Evolutionary conservation across 176 grass and related monocot species (phyloP), one percentile per base, ranked within the genome.

Genomic region (Panicum miliaceum): DNA sequence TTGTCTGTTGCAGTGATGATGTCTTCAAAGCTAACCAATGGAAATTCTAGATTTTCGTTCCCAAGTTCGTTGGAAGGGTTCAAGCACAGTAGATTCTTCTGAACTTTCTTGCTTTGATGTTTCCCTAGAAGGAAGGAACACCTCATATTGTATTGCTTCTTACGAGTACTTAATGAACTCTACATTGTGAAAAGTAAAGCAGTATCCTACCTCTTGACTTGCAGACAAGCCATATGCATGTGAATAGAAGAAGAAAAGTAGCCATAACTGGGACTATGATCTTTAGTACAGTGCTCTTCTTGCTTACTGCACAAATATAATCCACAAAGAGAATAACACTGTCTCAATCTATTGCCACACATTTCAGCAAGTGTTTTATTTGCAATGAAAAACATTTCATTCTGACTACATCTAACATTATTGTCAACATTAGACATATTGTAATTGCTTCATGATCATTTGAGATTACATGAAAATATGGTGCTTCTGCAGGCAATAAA

Each of bases 1-100:
- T 89, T 84, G 52, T 86, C 65, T 19, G 92, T 94, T 40, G 92
- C 59, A 41, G 63, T 12, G 4, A 48, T 22, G 23, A 94, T 69
- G 11, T 79, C 78, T 60, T 91, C 64, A 6, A 88, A 90, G 20
- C 41, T 48, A 41, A 93, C 11, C 25, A 64, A 73, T 52, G 84
- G 54, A 34, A 84, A 52, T 64, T 90, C 80, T 34, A 68, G 0
- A 47, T 20, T 68, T 69, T 68, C 73, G 0, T 35, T 69, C 8
- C 27, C 77, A 42, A 76, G 8, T 75, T 81, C 14, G 0, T 53
- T 38, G 71, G 77, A 89, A 27, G 26, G 6, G 14, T 42, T 62
- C 3, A 15, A 43, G n/a, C 6, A 18, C 26, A 59, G 61, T 5
- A 2, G 16, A 29, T 26, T 81, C 12, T 68, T 53, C n/a, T 34